phyloP scores from a whole-genome alignment of 805 yeast genomes.

The Blastobotrys robertii region DNA sequence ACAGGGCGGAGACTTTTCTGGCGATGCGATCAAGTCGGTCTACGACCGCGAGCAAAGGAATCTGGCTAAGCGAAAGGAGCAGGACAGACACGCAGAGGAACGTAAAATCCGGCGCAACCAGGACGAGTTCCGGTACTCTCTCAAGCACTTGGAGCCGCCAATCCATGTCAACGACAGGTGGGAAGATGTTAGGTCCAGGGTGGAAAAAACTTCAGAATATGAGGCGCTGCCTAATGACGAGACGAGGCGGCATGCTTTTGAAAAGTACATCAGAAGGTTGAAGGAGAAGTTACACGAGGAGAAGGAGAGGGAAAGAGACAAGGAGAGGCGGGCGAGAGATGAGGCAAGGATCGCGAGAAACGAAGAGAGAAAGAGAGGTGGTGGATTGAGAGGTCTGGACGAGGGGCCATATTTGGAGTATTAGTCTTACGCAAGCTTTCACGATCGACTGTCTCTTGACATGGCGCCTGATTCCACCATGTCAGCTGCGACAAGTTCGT shows the following conservation, averaged over 20 bases:
- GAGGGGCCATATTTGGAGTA: slow-evolving; percentile 14
- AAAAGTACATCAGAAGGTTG: slow-evolving; percentile 25
- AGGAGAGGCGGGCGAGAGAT: slow-evolving; percentile 3
- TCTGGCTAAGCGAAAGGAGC: slow-evolving; percentile 7
- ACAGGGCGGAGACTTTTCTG: slow-evolving; percentile 10
- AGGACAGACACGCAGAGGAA: slow-evolving; percentile 21
- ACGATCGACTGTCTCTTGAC: too few relatives aligned
- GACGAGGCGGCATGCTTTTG: slow-evolving; percentile 25
- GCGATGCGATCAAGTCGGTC: slow-evolving; percentile 6
- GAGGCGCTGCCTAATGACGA: slow-evolving; percentile 28
- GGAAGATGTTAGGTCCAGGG: slow-evolving; percentile 27
- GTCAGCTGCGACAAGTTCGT: too few relatives aligned
- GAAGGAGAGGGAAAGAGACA: slow-evolving; percentile 10
- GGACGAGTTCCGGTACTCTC: slow-evolving; percentile 23
- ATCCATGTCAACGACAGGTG: slow-evolving; percentile 27
- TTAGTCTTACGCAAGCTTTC: slow-evolving; percentile 2
- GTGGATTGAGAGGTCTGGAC: slow-evolving; percentile 9
- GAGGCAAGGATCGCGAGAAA: slow-evolving; percentile 4
- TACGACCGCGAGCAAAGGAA: slow-evolving; percentile 4
- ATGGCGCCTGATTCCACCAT: too few relatives aligned
- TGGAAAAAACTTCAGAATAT: slow-evolving; percentile 28
- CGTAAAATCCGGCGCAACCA: slow-evolving; percentile 22
- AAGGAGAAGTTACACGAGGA: slow-evolving; percentile 21
- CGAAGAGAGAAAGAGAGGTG: slow-evolving; percentile 3
- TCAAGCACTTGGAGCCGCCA: slow-evolving; percentile 25